Percentiles rank a stretch among this genome's conserved stretches.
Evolutionary conservation across 345 rosid genomes (phyloP).

Genomic region (Citrus unshiu): DNA sequence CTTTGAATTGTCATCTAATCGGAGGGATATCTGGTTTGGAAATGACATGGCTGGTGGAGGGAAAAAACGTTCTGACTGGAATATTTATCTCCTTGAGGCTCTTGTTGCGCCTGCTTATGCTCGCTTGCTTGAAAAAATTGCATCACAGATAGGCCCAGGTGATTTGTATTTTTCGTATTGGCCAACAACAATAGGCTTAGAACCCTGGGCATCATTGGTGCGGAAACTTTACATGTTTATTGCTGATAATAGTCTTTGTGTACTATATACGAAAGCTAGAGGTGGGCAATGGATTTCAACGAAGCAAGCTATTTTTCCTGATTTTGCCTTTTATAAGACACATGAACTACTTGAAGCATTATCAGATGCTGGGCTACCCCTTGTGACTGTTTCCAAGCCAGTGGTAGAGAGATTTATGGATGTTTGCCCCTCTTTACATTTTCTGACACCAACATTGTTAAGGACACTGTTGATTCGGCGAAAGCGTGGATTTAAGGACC

Average conservation of each 20-base stretch:
- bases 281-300: slow-evolving; percentile 93
- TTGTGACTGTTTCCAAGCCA: slow-evolving; percentile 55
- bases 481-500: slow-evolving; percentile 62
- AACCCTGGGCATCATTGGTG: slow-evolving; percentile 94
- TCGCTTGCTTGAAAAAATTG: slow-evolving; percentile 84
- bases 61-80: slow-evolving; percentile 92
- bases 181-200: slow-evolving; percentile 64
- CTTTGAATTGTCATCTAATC: slow-evolving; percentile 91
- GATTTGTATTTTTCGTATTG: slow-evolving; percentile 81
- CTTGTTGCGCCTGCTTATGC: slow-evolving; percentile 89
- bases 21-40: slow-evolving; percentile 99
- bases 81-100: slow-evolving; percentile 75
- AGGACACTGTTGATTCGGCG: slow-evolving; percentile 68
- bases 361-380: slow-evolving; percentile 84
- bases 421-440: slow-evolving; percentile 69
- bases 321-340: slow-evolving; percentile 61
- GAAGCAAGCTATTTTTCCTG: slow-evolving; percentile 88
- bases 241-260: slow-evolving; percentile 68
- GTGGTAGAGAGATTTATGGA: slow-evolving; percentile 68
- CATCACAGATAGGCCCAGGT: slow-evolving; percentile 69
- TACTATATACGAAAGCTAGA: slow-evolving; percentile 81
- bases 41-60: slow-evolving; percentile 98
- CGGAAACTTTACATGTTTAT: slow-evolving; percentile 61
- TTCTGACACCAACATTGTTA: slow-evolving; percentile 70
- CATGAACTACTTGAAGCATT: slow-evolving; percentile 72